phyloP scores from a whole-genome alignment of 805 yeast genomes.

The Wickerhamiella nectarea region DNA sequence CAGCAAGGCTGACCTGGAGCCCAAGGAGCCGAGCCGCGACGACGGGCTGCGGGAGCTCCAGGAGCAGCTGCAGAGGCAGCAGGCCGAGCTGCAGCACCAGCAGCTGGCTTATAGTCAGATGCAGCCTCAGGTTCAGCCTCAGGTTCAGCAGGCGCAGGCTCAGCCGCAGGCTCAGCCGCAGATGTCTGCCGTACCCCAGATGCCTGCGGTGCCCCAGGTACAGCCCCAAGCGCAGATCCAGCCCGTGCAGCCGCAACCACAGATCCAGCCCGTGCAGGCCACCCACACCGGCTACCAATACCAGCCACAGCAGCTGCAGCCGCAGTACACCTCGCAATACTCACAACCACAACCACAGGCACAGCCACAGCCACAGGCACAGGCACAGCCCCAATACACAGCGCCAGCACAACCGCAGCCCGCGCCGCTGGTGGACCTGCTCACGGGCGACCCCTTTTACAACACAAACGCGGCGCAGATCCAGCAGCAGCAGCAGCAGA shows the following conservation, averaged over 20 bases:
- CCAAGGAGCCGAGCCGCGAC: constrained; percentile 10
- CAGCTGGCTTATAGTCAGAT: constrained; percentile 1
- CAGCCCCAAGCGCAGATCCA: not conserved
- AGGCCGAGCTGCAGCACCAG: constrained; percentile 1
- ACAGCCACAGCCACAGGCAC: constrained; percentile 11
- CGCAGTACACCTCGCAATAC: no score
- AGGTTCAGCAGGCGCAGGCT: constrained; percentile 10
- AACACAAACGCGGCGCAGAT: constrained; percentile 17
- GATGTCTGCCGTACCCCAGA: not conserved
- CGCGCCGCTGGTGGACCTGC: constrained; percentile 8
- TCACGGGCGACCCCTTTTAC: constrained; percentile 15
- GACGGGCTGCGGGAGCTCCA: constrained; percentile 13
- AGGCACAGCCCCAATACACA: not conserved
- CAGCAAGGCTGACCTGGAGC: constrained; percentile 4
- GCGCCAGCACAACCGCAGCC: not conserved
- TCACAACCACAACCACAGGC: constrained; percentile 14
- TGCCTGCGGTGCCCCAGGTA: not conserved
- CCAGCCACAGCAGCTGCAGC: constrained; percentile 10
- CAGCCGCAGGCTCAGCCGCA: constrained; percentile 10
- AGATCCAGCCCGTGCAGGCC: constrained; percentile 16
- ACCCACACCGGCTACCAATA: no score
- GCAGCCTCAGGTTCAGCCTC: constrained; percentile 15
- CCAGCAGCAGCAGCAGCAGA: constrained; percentile 18
- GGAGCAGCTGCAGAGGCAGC: constrained; percentile 13
- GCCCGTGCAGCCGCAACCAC: constrained; percentile 13